Evolutionary conservation across 2,329 filamentous ascomycete genomes (phyloP).

Genomic region (Penicillium sp.): DNA sequence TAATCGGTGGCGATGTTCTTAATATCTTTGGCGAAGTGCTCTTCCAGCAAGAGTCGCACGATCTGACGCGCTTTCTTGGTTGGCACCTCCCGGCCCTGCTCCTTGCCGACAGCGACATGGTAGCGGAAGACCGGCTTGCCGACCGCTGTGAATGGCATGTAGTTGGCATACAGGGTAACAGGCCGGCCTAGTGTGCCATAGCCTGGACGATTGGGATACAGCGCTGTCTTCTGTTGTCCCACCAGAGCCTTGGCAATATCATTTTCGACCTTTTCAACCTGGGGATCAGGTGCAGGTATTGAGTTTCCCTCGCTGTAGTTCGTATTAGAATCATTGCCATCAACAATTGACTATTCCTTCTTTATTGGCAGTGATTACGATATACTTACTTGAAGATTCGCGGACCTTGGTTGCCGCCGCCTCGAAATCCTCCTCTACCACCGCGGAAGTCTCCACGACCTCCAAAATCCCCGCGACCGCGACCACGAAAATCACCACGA

Average conservation of each 20-base stretch:
- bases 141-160: conserved; percentile 37
- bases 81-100: conserved; percentile 26
- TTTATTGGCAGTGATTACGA: background rate
- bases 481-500: conserved; percentile 20
- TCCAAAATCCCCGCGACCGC: conserved; percentile 23
- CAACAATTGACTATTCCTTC: background rate
- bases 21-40: conserved; percentile 29
- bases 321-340: background rate
- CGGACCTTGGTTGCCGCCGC: conserved; percentile 24
- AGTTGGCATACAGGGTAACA: conserved; percentile 41
- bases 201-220: conserved; percentile 38
- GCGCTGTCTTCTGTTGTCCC: conserved; percentile 14
- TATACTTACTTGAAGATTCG: conserved; percentile 32
- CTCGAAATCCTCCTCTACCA: conserved; percentile 13
- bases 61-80: conserved; percentile 49
- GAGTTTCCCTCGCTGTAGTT: conserved; percentile 21
- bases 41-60: conserved; percentile 47
- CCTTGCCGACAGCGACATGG: conserved; percentile 34
- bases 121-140: conserved; percentile 45
- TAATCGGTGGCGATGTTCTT: conserved; percentile 42
- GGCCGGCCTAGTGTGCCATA: conserved; percentile 36
- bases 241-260: conserved; percentile 25
- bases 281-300: conserved; percentile 19
- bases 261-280: conserved; percentile 31
- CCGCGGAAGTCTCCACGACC: conserved; percentile 28